Percentiles rank a stretch among this genome's conserved stretches.
phyloP scores from a whole-genome alignment of 495 filamentous ascomycete species.

The Hypoxylon intermedium region DNA sequence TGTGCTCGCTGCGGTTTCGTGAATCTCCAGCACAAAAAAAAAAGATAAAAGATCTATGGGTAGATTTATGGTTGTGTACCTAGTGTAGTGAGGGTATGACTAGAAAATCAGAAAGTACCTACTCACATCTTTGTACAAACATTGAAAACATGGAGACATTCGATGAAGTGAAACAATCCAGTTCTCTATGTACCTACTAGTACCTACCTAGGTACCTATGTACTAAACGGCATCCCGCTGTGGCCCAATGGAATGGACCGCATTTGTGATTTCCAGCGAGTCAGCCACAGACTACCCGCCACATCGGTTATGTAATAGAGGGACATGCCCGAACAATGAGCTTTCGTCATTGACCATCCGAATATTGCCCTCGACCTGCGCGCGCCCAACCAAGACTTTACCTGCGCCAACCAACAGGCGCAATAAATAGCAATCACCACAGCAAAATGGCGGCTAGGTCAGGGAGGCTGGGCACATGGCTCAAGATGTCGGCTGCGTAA shows the following conservation, averaged over 20 bases:
- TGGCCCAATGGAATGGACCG: slow-evolving; percentile 10
- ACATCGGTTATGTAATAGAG: slow-evolving; percentile 8
- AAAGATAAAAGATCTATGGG: no score
- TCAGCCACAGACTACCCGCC: slow-evolving; percentile 27
- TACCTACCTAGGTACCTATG: not conserved
- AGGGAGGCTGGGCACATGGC: slow-evolving; percentile 41
- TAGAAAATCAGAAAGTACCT: no score
- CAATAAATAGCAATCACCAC: not conserved
- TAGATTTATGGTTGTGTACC: no score
- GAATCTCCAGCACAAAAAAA: no score
- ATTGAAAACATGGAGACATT: no score
- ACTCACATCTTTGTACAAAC: no score
- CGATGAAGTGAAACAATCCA: no score
- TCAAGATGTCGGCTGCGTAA: slow-evolving; percentile 67
- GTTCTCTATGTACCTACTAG: no score
- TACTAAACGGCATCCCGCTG: not conserved
- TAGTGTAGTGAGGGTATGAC: no score
- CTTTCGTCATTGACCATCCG: slow-evolving; percentile 39
- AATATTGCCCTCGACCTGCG: not conserved
- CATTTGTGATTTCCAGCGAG: slow-evolving; percentile 14
- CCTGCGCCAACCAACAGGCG: slow-evolving; percentile 24
- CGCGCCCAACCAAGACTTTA: slow-evolving; percentile 22
- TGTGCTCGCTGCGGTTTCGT: no score
- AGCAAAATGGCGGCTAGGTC: slow-evolving; percentile 40
- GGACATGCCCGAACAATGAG: slow-evolving; percentile 15